Base-by-base conservation (phyloP, 2,329 filamentous ascomycete species). In the Aspergillus candidus region DNA sequence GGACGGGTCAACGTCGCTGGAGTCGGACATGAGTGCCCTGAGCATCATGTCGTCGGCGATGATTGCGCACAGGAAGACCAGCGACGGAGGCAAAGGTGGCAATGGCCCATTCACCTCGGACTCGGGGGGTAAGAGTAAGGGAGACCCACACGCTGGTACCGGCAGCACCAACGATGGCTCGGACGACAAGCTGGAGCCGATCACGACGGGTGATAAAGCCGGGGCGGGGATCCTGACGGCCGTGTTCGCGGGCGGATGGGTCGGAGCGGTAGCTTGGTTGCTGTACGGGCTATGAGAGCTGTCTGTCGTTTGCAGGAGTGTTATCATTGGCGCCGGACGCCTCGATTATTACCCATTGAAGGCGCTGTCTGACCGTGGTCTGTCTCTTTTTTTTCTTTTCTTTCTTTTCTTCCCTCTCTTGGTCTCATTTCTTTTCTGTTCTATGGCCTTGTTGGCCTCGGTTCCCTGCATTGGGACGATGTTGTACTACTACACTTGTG, bases 91-190 rank as follows among this genome's bases (percentile, higher is more conserved):
- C 22, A 27, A 27, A 10, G 22, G 39, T n/a, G 12, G 63, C 4
- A 38, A 49, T 22, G 70, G 69, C 2, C 72, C 72, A 1, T 57
- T 69, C 35, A 73, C 69, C 2, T 62, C 71, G 18, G 55, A 66
- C 4, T 79, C 66, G 1, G 83, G 83, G 40, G 83, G 83, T 17
- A 84, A 72, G 4, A 79, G 76, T 53, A 62, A 67, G 41, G 73
- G 70, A 22, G 61, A 75, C 48, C 67, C 71, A 6, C 62, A 51
- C 40, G 71, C 71, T 4, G 71, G 71, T 10, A 61, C 59, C 35
- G 48, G 37, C 22, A 27, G 22, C 22, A 27, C 7, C 3, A 41
- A 53, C 7, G 40, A 49, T 13, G 46, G 42, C 7, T 27, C 46
- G 1, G 43, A 52, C 1, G 45, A 50, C 2, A 29, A 41, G 4